Conservation (phyloP, 495 filamentous ascomycete species). For the Xylaria palmicola region DNA sequence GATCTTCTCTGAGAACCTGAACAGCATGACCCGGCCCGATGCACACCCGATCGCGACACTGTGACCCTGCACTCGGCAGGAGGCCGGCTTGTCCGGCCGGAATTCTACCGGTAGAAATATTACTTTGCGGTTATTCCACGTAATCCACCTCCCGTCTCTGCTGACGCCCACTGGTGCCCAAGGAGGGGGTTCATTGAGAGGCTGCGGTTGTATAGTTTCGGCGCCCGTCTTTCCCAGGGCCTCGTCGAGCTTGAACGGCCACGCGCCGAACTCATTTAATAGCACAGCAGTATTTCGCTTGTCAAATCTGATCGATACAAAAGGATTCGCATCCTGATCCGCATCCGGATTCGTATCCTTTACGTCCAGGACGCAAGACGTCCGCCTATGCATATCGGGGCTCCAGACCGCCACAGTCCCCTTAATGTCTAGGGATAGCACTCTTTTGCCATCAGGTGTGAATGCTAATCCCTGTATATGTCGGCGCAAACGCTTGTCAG, state of each 20-base stretch:
- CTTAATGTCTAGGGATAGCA: not conserved
- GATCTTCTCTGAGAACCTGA: not conserved
- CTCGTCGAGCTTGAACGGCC: not conserved
- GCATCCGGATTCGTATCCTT: not conserved
- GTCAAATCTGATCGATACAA: not conserved
- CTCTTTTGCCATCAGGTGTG: not conserved
- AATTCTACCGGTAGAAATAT: not conserved
- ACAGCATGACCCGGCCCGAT: not conserved
- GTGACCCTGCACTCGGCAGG: not conserved
- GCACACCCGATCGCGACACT: not conserved
- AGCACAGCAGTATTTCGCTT: not conserved
- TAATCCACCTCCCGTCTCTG: not conserved
- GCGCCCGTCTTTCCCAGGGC: not conserved
- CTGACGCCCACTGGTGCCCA: not conserved
- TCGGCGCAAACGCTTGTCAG: not conserved
- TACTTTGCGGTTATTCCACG: not conserved
- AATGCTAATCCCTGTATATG: not conserved
- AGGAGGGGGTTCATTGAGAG: not conserved
- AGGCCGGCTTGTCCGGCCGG: not conserved
- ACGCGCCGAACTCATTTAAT: not conserved
- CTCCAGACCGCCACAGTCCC: not conserved
- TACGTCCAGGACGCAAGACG: too few relatives aligned
- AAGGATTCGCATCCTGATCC: not conserved
- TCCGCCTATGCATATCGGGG: too few relatives aligned
- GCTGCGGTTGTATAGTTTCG: too few relatives aligned